Base-by-base conservation (phyloP, 2,329 filamentous ascomycete genomes). In the Phoma sp. region DNA sequence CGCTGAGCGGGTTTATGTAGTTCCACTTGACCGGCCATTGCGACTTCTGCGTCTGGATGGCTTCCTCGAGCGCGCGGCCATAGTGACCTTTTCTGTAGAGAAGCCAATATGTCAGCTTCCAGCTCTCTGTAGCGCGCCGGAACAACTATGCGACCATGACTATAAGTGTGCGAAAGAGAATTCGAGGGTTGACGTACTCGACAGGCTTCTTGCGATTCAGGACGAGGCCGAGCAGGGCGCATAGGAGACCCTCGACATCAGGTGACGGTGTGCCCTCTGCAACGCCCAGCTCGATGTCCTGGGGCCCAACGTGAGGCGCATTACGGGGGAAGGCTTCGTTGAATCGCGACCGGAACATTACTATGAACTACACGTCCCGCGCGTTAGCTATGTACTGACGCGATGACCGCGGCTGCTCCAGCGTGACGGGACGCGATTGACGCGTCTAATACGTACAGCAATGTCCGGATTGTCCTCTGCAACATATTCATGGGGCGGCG, bases 131-230 rank as follows among this genome's bases (percentile, higher is more conserved):
- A 46, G 40, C 7, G 29, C 52, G 40, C 40, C 46, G 18, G 25
- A 1, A 32, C 39, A 48, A 13, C 35, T 51, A 57, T 29, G 69
- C 68, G 69, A 72, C 63, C 58, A 30, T 14, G 9, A 32, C 24
- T 29, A 7, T 14, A 22, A 25, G 59, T 62, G 60, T 57, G 46
- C 36, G 27, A 7, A 24, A 22, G 27, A 35, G 22, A 37, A n/a
- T 2, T 44, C 46, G 24, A 52, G 67, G 71, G 71, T 60, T 59
- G 58, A 80, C 91, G 77, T 85, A 98, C 95, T 99, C 96, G 73
- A 98, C 90, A 78, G 96, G 93, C 75, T 99, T 96, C 82, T 99
- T 98, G 75, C 95, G 88, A 77, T 99, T 99, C 69, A 99, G 82
- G 50, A 97, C 85, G 66, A 99, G 81, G 29, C 90, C 88, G 39